A percentile compares a stretch with the other conserved stretches of the same genome.
phyloP scores from a whole-genome alignment of 768 basidiomycete species.

The Lactifluus piperatus region DNA sequence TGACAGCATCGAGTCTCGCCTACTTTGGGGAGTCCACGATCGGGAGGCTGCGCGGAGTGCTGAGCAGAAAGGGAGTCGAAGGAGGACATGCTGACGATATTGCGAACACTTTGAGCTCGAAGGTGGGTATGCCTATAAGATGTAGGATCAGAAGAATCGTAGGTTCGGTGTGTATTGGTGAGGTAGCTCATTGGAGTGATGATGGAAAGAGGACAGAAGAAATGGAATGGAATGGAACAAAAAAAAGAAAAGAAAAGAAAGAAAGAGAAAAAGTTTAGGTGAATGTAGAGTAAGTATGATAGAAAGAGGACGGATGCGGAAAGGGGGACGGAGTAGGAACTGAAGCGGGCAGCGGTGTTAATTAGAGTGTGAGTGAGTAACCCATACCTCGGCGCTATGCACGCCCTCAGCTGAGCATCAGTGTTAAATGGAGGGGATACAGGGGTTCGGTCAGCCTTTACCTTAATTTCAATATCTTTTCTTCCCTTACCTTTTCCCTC shows the following conservation, averaged over 20 bases:
- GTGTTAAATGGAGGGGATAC: constrained; percentile 1
- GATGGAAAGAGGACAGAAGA: constrained; percentile 10
- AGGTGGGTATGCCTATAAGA: constrained; percentile 22
- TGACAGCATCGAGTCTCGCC: constrained; percentile 73
- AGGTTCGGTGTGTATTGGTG: constrained; percentile 25
- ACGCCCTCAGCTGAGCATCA: background rate
- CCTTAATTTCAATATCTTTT: constrained; percentile 16
- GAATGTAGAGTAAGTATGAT: constrained; percentile 15
- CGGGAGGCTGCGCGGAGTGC: constrained; percentile 25
- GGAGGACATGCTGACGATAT: constrained; percentile 25
- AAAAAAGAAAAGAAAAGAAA: constrained; percentile 6
- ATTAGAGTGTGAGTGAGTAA: constrained; percentile 13
- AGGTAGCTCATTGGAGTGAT: constrained; percentile 27
- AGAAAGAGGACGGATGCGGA: constrained; percentile 13
- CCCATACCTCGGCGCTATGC: constrained; percentile 5
- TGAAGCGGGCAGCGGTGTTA: constrained; percentile 16
- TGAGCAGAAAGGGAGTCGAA: constrained; percentile 30
- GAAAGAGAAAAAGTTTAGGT: constrained; percentile 12
- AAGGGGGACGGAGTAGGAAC: constrained; percentile 19
- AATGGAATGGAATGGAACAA: constrained; percentile 17
- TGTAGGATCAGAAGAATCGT: constrained; percentile 25
- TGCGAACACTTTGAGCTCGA: constrained; percentile 13
- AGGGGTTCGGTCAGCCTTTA: constrained; percentile 15
- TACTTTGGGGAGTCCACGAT: constrained; percentile 31
- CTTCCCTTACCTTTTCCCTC: background rate